phyloP scores from a whole-genome alignment of 1,284 basidiomycete genomes.

The Microstroma glucosiphilum region DNA sequence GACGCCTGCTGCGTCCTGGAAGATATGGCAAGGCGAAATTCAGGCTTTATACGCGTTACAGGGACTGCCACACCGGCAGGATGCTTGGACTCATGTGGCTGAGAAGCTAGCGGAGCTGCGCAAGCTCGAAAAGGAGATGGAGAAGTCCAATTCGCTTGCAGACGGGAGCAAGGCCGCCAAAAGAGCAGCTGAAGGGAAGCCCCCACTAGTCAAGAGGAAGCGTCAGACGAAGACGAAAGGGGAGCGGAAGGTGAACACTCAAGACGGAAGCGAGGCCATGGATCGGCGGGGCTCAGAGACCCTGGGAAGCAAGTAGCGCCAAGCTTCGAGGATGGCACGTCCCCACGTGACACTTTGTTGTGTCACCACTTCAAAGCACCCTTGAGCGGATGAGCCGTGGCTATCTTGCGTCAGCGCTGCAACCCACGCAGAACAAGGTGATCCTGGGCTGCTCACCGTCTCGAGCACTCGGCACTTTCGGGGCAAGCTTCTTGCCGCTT shows the following conservation, averaged over 20 bases:
- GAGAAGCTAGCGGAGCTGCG: slow-evolving; percentile 12
- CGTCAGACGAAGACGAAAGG: not conserved
- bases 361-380: too few relatives aligned
- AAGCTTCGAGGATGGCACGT: too few relatives aligned
- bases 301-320: too few relatives aligned
- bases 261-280: too few relatives aligned
- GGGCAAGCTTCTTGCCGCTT: too few relatives aligned
- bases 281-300: too few relatives aligned
- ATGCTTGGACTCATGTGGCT: slow-evolving; percentile 17
- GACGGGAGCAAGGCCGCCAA: not conserved
- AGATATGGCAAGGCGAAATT: slow-evolving; percentile 70
- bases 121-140: slow-evolving; percentile 4
- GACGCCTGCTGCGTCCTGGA: slow-evolving; percentile 60
- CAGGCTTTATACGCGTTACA: slow-evolving; percentile 55
- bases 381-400: too few relatives aligned
- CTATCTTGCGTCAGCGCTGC: too few relatives aligned
- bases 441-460: too few relatives aligned
- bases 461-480: too few relatives aligned
- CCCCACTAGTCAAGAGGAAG: not conserved
- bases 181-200: not conserved
- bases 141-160: not conserved
- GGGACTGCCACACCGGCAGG: slow-evolving; percentile 21
- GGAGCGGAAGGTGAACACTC: not conserved
- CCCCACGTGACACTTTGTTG: too few relatives aligned
- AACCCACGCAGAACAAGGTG: too few relatives aligned